Evolutionary conservation across 768 basidiomycete genomes (phyloP), one percentile per base, ranked within the genome.

Genomic region (Chalciporus sphaerocephalus): DNA sequence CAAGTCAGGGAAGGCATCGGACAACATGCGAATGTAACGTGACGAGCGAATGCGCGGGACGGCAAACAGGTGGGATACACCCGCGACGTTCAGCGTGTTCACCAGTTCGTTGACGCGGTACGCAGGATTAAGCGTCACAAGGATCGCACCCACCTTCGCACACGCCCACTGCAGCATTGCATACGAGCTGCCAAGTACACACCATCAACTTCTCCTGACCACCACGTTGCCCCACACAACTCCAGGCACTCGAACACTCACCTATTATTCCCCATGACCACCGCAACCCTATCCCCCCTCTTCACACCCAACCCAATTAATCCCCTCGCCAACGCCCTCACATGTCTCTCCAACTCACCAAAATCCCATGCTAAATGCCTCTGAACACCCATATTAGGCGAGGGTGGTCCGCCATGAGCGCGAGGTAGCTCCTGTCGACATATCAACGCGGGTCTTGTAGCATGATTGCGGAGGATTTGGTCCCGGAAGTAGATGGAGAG

Each of bases 221-320:
- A 9, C 25, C 24, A 40, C 25, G 35, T n/a, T n/a, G n/a, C n/a
- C n/a, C n/a, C 30, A 37, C 6, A 18, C 20, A 27, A 21, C 7
- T 4, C 16, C 38, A 6, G 11, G 9, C 10, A 18, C 35, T 37
- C 10, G 23, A 17, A 21, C 6, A 12, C 69, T 27, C 52, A 87
- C 89, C 89, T 92, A 48, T 79, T 86, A 50, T 91, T 92, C 5
- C 88, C 89, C 87, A 92, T 88, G 30, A 91, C 65, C 6, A 89
- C 85, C 1, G 76, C 90, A 17, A 92, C 80, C 7, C 89, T 72
- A 52, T 90, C 87, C 0, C 90, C 89, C 58, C 78, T 84, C 60
- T 69, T 67, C 4, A 92, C 81, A 13, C 87, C 87, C 68, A 91
- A 66, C 1, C 64, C 65, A 12, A 89, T 47, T 16, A 92, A 69